Evolutionary conservation across 2,329 filamentous ascomycete genomes (phyloP).

Genomic region (Beauveria australis): DNA sequence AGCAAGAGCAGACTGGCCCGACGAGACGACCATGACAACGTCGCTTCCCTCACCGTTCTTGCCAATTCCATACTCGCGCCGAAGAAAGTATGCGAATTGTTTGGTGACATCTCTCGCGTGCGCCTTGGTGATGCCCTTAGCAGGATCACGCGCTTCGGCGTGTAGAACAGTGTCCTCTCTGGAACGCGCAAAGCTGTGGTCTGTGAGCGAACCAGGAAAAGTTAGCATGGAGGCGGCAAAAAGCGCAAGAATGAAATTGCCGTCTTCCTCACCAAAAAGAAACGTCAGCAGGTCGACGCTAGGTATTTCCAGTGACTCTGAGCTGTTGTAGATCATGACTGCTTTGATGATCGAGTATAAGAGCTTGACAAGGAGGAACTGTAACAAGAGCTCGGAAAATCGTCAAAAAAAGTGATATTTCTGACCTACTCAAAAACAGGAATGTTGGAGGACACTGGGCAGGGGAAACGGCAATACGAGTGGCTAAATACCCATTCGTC

Average conservation of each 20-base stretch:
- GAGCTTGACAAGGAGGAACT: not conserved
- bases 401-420: too few species aligned
- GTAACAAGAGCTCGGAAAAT: too few species aligned
- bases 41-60: constrained; percentile 38
- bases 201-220: constrained; percentile 17
- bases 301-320: constrained; percentile 25
- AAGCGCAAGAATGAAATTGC: not conserved
- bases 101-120: constrained; percentile 39
- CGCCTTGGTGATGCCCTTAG: constrained; percentile 44
- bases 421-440: too few species aligned
- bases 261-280: constrained; percentile 30
- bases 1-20: constrained; percentile 47
- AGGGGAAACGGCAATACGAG: not conserved
- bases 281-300: constrained; percentile 34
- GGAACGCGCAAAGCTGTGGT: constrained; percentile 22
- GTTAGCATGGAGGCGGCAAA: not conserved
- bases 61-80: constrained; percentile 44
- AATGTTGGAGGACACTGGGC: too few species aligned
- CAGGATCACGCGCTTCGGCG: constrained; percentile 47
- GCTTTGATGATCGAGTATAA: not conserved
- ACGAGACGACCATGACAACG: constrained; percentile 48
- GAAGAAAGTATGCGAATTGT: constrained; percentile 46
- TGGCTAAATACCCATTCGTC: not conserved
- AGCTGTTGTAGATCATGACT: constrained; percentile 30
- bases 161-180: constrained; percentile 46